These are phyloP conservation scores for Talaromyces nanjingensis DNA, from an alignment of 495 filamentous ascomycete genomes.

Conservation along the genomic window DNA sequence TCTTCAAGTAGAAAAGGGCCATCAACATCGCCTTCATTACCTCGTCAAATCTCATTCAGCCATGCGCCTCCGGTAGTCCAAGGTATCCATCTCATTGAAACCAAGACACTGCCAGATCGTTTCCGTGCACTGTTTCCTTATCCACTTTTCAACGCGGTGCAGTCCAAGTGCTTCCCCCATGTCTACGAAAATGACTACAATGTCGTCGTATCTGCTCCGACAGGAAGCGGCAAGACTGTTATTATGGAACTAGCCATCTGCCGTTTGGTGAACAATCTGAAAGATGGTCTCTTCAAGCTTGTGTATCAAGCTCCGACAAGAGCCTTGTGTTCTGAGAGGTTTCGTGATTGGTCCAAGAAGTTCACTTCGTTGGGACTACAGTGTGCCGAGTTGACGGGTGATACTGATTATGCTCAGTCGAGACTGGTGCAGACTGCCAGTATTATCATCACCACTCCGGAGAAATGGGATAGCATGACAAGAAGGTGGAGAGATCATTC, in stretches of 20 bases:
- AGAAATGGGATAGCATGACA: constrained; percentile 98
- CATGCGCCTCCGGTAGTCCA: constrained; percentile 45
- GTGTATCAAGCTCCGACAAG: constrained; percentile 95
- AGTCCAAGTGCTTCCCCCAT: constrained; percentile 75
- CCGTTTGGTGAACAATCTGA: constrained; percentile 55
- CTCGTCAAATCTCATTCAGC: constrained; percentile 14
- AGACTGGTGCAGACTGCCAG: constrained; percentile 69
- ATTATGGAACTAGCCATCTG: constrained; percentile 91
- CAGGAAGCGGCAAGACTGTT: constrained; percentile 89
- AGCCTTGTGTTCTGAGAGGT: constrained; percentile 79
- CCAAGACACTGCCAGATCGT: constrained; percentile 66
- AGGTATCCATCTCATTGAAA: constrained; percentile 69
- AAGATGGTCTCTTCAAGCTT: constrained; percentile 74
- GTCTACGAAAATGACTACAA: constrained; percentile 75
- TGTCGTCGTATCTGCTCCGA: constrained; percentile 82
- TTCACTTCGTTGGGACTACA: constrained; percentile 67
- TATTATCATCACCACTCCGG: constrained; percentile 93
- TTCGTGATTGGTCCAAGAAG: constrained; percentile 78
- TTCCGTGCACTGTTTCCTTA: constrained; percentile 74
- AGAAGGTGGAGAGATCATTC: constrained; percentile 90
- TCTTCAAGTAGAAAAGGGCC: not conserved
- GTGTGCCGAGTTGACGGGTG: constrained; percentile 86
- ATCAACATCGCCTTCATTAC: constrained; percentile 1
- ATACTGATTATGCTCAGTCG: constrained; percentile 73
- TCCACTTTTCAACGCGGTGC: constrained; percentile 81